These are phyloP conservation scores for Penicillium sp. DNA, from an alignment of 2,329 filamentous ascomycete genomes.

Conservation along the genomic window DNA sequence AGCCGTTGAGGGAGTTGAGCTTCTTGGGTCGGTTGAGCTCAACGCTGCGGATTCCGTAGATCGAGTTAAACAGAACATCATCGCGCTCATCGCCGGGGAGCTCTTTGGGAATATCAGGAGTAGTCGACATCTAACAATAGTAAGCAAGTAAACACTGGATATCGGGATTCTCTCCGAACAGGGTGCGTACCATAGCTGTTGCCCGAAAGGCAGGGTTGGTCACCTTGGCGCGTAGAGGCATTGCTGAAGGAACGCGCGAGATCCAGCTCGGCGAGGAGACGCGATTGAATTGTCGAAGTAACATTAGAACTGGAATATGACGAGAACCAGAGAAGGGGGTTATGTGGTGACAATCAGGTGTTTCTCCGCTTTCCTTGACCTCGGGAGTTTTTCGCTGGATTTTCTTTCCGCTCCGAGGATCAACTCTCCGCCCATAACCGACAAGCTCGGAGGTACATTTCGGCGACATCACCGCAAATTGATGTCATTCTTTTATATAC, in stretches of 20 bases:
- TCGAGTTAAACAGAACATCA: constrained; percentile 88
- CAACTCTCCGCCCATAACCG: constrained; percentile 24
- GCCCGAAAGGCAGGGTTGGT: constrained; percentile 58
- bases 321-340: constrained; percentile 18
- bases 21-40: constrained; percentile 92
- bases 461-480: not conserved
- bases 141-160: constrained; percentile 21
- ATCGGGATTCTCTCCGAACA: not conserved
- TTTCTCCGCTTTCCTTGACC: constrained; percentile 32
- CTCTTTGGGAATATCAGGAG: constrained; percentile 49
- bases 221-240: constrained; percentile 81
- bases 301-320: constrained; percentile 40
- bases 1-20: constrained; percentile 86
- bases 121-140: constrained; percentile 45
- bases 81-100: constrained; percentile 71
- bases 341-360: constrained; percentile 26
- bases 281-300: constrained; percentile 43
- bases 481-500: not conserved
- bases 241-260: constrained; percentile 51
- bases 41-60: constrained; percentile 86
- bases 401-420: constrained; percentile 28
- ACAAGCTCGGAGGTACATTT: not conserved
- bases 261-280: constrained; percentile 47
- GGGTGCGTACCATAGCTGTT: constrained; percentile 52
- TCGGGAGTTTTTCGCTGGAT: constrained; percentile 31